Conservation (phyloP, 2,329 filamentous ascomycete genomes). For the Phoma sp. region DNA sequence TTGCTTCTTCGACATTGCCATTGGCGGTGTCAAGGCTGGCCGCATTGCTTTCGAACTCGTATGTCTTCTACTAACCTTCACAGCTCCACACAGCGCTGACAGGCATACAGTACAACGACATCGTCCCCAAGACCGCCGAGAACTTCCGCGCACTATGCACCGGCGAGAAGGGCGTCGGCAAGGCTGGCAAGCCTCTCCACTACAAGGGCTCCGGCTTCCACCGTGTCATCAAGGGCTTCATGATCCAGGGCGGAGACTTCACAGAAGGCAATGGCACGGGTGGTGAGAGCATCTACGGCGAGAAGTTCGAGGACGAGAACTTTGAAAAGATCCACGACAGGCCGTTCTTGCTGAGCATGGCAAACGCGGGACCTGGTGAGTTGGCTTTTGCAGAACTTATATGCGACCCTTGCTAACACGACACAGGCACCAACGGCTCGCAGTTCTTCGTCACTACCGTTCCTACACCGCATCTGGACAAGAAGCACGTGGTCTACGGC, state of each 20-base stretch:
- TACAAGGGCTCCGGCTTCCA: conserved; percentile 95
- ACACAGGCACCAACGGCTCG: conserved; percentile 85
- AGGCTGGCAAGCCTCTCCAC: conserved; percentile 82
- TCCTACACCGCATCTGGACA: conserved; percentile 90
- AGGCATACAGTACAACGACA: conserved; percentile 41
- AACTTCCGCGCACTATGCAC: conserved; percentile 97
- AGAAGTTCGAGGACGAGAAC: conserved; percentile 97
- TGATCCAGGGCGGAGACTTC: conserved; percentile 98
- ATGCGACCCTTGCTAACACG: conserved; percentile 12
- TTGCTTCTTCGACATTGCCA: conserved; percentile 92
- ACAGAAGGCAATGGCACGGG: conserved; percentile 93
- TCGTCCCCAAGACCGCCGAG: conserved; percentile 93
- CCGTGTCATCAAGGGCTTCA: conserved; percentile 97
- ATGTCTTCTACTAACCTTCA: conserved; percentile 40
- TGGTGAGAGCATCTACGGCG: conserved; percentile 96
- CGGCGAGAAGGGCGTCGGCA: conserved; percentile 87
- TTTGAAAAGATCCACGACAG: conserved; percentile 91
- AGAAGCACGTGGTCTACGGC: conserved; percentile 97
- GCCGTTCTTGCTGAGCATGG: conserved; percentile 96
- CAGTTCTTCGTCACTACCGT: conserved; percentile 99
- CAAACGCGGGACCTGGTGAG: conserved; percentile 90
- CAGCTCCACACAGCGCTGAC: conserved; percentile 3
- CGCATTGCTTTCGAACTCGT: conserved; percentile 87
- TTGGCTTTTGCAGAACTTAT: conserved; percentile 14
- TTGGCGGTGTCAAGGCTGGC: conserved; percentile 76